Percentiles rank a stretch among this genome's conserved stretches.
These are phyloP conservation scores for Entomophthora muscae DNA, from an alignment of 371 early-diverging fungal species.

Conservation along the genomic window DNA sequence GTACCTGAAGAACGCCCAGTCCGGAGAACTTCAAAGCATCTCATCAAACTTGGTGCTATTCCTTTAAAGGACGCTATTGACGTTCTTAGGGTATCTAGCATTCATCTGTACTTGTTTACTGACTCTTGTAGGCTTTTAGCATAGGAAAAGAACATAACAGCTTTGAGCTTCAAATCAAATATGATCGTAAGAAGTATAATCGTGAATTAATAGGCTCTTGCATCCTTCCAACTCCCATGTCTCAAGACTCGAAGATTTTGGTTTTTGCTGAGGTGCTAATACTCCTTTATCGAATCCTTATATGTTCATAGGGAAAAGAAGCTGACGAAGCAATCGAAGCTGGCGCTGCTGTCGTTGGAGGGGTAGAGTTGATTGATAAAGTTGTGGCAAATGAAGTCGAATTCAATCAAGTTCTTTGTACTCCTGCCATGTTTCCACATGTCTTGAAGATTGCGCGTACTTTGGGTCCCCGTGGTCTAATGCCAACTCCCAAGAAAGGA, in stretches of 20 bases:
- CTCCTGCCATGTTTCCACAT: conserved; percentile 72
- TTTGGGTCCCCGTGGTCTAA: conserved; percentile 85
- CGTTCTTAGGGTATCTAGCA: background rate
- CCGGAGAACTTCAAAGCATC: background rate
- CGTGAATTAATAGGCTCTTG: conserved; percentile 49
- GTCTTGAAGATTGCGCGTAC: conserved; percentile 82
- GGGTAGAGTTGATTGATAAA: conserved; percentile 54
- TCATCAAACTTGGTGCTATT: background rate
- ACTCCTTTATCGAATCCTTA: background rate
- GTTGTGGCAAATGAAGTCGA: conserved; percentile 38
- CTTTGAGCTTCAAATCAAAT: conserved; percentile 51
- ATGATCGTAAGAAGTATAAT: conserved; percentile 18
- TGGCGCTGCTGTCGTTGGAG: conserved; percentile 74
- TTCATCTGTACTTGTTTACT: too few species aligned
- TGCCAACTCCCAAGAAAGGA: conserved; percentile 90
- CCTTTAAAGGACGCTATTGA: background rate
- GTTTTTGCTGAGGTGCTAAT: conserved; percentile 67
- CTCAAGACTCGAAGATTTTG: conserved; percentile 36
- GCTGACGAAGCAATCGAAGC: conserved; percentile 68
- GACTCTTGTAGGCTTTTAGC: background rate
- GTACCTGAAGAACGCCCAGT: background rate
- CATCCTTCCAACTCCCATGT: conserved; percentile 42
- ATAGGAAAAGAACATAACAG: background rate
- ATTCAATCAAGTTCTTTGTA: conserved; percentile 74
- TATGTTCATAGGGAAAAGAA: conserved; percentile 28